phyloP scores from a whole-genome alignment of 352 stramenopile genomes.

The Blastocystis sp. region DNA sequence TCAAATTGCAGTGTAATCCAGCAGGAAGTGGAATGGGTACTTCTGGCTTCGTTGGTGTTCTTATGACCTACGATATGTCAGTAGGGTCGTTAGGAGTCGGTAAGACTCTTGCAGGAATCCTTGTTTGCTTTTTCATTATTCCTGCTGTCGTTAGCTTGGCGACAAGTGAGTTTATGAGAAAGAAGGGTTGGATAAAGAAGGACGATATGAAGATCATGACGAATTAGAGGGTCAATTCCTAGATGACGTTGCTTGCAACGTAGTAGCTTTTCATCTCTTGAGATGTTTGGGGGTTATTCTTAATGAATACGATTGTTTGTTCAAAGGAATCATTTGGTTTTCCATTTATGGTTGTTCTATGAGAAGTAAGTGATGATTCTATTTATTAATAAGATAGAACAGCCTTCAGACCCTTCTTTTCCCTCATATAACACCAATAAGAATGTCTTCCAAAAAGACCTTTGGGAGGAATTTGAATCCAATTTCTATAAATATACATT shows the following conservation, averaged over 20 bases:
- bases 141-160: conserved; percentile 28
- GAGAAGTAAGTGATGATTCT: too few relatives aligned
- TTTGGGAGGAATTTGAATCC: not conserved
- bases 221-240: conserved; percentile 1
- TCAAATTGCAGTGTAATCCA: conserved; percentile 33
- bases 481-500: not conserved
- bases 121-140: conserved; percentile 28
- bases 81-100: not conserved
- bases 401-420: too few relatives aligned
- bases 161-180: conserved; percentile 44
- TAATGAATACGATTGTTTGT: conserved; percentile 30
- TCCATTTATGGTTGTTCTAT: not conserved
- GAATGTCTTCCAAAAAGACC: not conserved
- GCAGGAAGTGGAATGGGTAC: conserved; percentile 52
- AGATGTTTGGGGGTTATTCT: conserved; percentile 30
- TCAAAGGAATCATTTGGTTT: not conserved
- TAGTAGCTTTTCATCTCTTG: not conserved
- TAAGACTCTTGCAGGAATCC: not conserved
- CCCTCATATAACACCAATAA: too few relatives aligned
- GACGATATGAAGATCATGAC: conserved; percentile 46
- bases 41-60: conserved; percentile 34
- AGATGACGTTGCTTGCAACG: conserved; percentile 19
- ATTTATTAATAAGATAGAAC: too few relatives aligned
- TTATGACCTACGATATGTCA: conserved; percentile 44
- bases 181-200: conserved; percentile 58